A percentile compares a stretch with the other conserved stretches of the same genome.
phyloP scores from a whole-genome alignment of 164 flowering plant genomes.

The Hamamelis virginiana region DNA sequence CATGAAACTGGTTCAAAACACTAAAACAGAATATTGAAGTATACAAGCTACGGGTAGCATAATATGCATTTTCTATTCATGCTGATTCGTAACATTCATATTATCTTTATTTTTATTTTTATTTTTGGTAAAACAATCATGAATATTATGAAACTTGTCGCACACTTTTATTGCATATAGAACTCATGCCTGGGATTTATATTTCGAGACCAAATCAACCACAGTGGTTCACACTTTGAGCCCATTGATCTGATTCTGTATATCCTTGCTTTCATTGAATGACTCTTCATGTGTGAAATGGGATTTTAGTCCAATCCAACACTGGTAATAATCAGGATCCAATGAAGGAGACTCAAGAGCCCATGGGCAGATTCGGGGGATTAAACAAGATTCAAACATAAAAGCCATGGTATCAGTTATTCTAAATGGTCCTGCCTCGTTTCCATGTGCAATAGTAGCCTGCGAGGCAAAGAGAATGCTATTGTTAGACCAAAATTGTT shows the following conservation, averaged over 20 bases:
- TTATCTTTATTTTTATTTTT: not conserved
- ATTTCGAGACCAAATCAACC: not conserved
- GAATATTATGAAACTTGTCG: too few species aligned
- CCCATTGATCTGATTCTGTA: not conserved
- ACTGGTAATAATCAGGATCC: slow-evolving; percentile 83
- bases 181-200: not conserved
- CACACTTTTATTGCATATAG: not conserved
- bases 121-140: not conserved
- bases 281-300: slow-evolving; percentile 49
- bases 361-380: slow-evolving; percentile 81
- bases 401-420: slow-evolving; percentile 80
- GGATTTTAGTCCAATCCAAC: slow-evolving; percentile 88
- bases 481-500: not conserved
- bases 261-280: not conserved
- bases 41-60: not conserved
- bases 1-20: not conserved
- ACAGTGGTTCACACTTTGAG: not conserved
- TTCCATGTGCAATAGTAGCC: slow-evolving; percentile 66
- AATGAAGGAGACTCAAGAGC: slow-evolving; percentile 75
- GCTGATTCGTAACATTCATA: not conserved
- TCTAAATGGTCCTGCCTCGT: slow-evolving; percentile 58
- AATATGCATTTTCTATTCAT: not conserved
- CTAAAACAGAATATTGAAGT: not conserved
- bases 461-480: slow-evolving; percentile 29
- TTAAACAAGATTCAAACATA: slow-evolving; percentile 90